Conservation (phyloP, 345 rosid genomes). For the Ceriops tagal region DNA sequence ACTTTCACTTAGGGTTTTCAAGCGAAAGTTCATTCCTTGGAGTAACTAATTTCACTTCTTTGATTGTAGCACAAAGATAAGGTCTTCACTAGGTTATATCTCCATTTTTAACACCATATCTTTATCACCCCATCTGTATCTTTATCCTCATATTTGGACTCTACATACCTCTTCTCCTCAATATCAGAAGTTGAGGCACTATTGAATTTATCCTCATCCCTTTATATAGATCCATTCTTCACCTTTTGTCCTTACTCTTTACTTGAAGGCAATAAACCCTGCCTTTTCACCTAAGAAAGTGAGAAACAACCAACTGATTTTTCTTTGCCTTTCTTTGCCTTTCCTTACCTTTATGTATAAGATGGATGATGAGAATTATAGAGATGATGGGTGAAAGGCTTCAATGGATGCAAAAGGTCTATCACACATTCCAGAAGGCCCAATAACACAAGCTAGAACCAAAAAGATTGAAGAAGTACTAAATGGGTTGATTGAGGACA, state of each 20-base stretch:
- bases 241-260: not conserved
- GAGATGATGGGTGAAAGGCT: too few species aligned
- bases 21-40: not conserved
- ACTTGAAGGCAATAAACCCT: not conserved
- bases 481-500: too few species aligned
- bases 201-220: slow-evolving; percentile 7
- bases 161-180: not conserved
- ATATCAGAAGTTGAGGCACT: slow-evolving; percentile 8
- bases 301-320: slow-evolving; percentile 2
- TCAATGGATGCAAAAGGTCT: too few species aligned
- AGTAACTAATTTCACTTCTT: not conserved
- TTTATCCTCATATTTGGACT: too few species aligned
- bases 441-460: too few species aligned
- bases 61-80: too few species aligned
- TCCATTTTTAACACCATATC: too few species aligned
- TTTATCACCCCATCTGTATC: too few species aligned
- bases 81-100: too few species aligned
- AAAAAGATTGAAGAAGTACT: too few species aligned
- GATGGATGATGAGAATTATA: slow-evolving; percentile 17
- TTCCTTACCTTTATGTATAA: slow-evolving; percentile 44
- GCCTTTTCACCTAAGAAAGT: not conserved
- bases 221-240: not conserved
- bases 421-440: too few species aligned
- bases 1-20: not conserved
- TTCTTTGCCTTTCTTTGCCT: slow-evolving; percentile 5